Evolutionary conservation across 371 early-diverging fungal species (phyloP).

Genomic region (Mortierella sp.): DNA sequence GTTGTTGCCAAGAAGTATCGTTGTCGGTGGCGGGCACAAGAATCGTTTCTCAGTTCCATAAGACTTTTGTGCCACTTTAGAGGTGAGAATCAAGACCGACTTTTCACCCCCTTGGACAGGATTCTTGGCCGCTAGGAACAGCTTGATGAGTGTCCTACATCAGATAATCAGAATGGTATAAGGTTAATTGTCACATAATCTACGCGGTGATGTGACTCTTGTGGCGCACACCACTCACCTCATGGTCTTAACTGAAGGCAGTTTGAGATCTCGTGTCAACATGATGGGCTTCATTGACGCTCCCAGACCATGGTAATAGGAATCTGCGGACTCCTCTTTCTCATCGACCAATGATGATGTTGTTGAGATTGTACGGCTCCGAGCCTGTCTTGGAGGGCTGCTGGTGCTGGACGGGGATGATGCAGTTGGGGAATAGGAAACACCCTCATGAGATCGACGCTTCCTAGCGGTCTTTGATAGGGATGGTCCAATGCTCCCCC

Average conservation of each 20-base stretch:
- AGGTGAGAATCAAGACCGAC: slow-evolving; percentile 76
- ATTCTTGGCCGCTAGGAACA: slow-evolving; percentile 56
- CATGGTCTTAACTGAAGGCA: slow-evolving; percentile 38
- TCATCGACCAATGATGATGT: slow-evolving; percentile 46
- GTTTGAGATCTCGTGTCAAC: slow-evolving; percentile 41
- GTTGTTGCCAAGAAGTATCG: slow-evolving; percentile 74
- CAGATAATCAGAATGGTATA: neutral
- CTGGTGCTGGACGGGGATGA: slow-evolving; percentile 31
- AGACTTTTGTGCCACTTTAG: slow-evolving; percentile 86
- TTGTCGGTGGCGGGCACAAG: slow-evolving; percentile 86
- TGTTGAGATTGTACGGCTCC: slow-evolving; percentile 48
- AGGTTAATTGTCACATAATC: too few species aligned
- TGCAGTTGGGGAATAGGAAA: slow-evolving; percentile 22
- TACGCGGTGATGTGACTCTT: too few species aligned
- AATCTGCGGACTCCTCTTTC: slow-evolving; percentile 30
- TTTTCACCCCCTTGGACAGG: slow-evolving; percentile 68
- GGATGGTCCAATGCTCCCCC: slow-evolving; percentile 7
- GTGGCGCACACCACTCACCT: slow-evolving; percentile 31
- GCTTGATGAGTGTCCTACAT: slow-evolving; percentile 56
- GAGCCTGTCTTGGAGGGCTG: slow-evolving; percentile 43
- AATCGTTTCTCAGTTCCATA: slow-evolving; percentile 90
- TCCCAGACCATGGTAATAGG: slow-evolving; percentile 12
- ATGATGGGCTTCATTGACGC: slow-evolving; percentile 42
- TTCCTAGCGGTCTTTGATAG: slow-evolving; percentile 35
- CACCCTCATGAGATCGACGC: slow-evolving; percentile 46